A percentile compares a stretch with the other conserved stretches of the same genome.
Evolutionary conservation across 2,329 filamentous ascomycete genomes (phyloP).

Genomic region (Colletotrichum karsti): DNA sequence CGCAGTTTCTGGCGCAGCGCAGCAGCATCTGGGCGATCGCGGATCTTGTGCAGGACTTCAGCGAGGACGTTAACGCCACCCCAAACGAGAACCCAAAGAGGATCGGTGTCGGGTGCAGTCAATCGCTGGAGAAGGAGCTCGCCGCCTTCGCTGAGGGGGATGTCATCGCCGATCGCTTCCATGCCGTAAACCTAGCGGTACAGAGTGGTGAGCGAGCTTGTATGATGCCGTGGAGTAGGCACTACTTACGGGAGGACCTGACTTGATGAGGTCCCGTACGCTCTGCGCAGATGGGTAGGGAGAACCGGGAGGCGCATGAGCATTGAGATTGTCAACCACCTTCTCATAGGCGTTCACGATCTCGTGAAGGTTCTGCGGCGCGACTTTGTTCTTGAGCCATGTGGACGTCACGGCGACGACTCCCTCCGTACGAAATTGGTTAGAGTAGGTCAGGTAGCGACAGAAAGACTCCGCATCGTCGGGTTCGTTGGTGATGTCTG

Average conservation of each 20-base stretch:
- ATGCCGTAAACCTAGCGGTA: slow-evolving; percentile 41
- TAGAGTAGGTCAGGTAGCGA: slow-evolving; percentile 53
- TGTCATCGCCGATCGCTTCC: slow-evolving; percentile 38
- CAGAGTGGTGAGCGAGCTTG: background rate
- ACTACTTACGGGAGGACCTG: slow-evolving; percentile 41
- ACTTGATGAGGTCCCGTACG: slow-evolving; percentile 43
- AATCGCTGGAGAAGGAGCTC: slow-evolving; percentile 48
- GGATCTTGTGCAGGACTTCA: slow-evolving; percentile 53
- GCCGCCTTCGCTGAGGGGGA: slow-evolving; percentile 46
- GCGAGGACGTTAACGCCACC: slow-evolving; percentile 62
- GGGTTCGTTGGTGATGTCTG: slow-evolving; percentile 56
- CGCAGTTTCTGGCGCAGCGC: slow-evolving; percentile 51
- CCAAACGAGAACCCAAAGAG: slow-evolving; percentile 62
- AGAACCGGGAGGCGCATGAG: slow-evolving; percentile 53
- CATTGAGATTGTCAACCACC: slow-evolving; percentile 56
- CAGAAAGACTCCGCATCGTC: slow-evolving; percentile 54
- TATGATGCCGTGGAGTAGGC: background rate
- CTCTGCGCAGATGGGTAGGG: slow-evolving; percentile 49
- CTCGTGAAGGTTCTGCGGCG: slow-evolving; percentile 50
- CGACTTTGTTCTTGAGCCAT: slow-evolving; percentile 51
- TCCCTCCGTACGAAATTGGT: slow-evolving; percentile 54
- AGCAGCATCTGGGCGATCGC: slow-evolving; percentile 38
- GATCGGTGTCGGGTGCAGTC: slow-evolving; percentile 39
- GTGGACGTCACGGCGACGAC: slow-evolving; percentile 54
- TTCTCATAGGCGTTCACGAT: slow-evolving; percentile 53